These are phyloP conservation scores for Aspergillus sp. DNA, from an alignment of 2,329 filamentous ascomycete species.

Conservation along the genomic window DNA sequence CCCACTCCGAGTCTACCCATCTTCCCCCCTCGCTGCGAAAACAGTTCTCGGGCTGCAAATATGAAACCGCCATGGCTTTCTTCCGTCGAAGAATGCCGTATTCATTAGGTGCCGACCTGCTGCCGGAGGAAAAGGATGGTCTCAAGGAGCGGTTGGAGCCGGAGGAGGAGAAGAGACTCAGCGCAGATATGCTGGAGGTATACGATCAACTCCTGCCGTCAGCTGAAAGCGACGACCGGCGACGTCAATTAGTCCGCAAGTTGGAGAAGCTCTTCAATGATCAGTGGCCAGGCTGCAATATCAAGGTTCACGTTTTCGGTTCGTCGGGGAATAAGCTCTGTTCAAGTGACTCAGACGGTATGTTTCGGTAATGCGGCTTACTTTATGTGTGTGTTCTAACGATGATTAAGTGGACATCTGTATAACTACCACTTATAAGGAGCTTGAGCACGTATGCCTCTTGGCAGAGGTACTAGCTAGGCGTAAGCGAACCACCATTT, in stretches of 20 bases:
- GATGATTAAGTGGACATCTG: constrained; percentile 80
- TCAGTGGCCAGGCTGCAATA: constrained; percentile 88
- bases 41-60: constrained; percentile 73
- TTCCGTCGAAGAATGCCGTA: constrained; percentile 89
- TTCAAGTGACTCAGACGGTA: constrained; percentile 94
- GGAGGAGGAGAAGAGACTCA: constrained; percentile 73
- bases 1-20: constrained; percentile 84
- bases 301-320: constrained; percentile 92
- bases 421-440: constrained; percentile 88
- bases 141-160: constrained; percentile 70
- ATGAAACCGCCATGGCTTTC: constrained; percentile 81
- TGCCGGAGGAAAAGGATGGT: constrained; percentile 69
- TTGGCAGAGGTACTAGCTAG: constrained; percentile 82
- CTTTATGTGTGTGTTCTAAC: constrained; percentile 26
- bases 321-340: constrained; percentile 94
- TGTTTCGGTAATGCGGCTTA: constrained; percentile 30
- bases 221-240: constrained; percentile 72
- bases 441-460: constrained; percentile 85
- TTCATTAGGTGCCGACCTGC: constrained; percentile 75
- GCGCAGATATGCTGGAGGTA: constrained; percentile 78
- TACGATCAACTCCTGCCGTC: constrained; percentile 86
- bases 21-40: constrained; percentile 68
- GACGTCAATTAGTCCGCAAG: constrained; percentile 78
- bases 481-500: constrained; percentile 60
- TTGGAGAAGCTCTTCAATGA: constrained; percentile 84